Evolutionary conservation across 2,329 filamentous ascomycete genomes (phyloP), one percentile per base, ranked within the genome.

Genomic region (Phaeoacremonium minimum): DNA sequence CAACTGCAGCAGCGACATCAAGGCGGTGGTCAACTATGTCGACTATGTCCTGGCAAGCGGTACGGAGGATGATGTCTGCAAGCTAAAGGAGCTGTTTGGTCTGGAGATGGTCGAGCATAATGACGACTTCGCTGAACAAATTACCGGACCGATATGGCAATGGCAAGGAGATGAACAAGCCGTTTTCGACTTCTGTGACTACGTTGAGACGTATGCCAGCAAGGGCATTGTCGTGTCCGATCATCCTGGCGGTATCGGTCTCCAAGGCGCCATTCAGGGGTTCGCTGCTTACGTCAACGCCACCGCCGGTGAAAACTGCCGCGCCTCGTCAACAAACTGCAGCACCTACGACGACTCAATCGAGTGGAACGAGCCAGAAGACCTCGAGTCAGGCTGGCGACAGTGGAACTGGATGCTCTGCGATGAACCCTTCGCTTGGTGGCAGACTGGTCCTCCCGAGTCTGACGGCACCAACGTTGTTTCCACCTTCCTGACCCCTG

Each of bases 111-210:
- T 34, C 9, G 32, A 26, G 18, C 32, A 34, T 15, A 19, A 17
- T 9, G 32, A 34, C 14, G 44, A 48, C 20, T 34, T 34, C 15
- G 32, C 32, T 19, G 32, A 22, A 20, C 20, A 15, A 38, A 46
- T 71, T 63, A 58, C 66, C 64, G 43, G 52, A 52, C 31, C 67
- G 56, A 36, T 56, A 47, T 30, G 60, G 61, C 43, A 56, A 46
- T 34, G 59, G 60, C 38, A 66, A 64, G 46, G 60, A 53, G 29
- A 41, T 35, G 35, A 42, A 29, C 28, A 31, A 4, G 37, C 35
- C 1, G 63, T 64, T 42, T 63, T 60, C 37, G 45, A 61, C 22
- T 66, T 61, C 45, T 62, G 59, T 32, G 55, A 63, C 40, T 49
- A 52, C 19, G 46, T 64, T 15, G 57, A 60, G 45, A 47, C 52